Conservation (phyloP, 768 basidiomycete genomes). For the Phlebiopsis flavidoalba region DNA sequence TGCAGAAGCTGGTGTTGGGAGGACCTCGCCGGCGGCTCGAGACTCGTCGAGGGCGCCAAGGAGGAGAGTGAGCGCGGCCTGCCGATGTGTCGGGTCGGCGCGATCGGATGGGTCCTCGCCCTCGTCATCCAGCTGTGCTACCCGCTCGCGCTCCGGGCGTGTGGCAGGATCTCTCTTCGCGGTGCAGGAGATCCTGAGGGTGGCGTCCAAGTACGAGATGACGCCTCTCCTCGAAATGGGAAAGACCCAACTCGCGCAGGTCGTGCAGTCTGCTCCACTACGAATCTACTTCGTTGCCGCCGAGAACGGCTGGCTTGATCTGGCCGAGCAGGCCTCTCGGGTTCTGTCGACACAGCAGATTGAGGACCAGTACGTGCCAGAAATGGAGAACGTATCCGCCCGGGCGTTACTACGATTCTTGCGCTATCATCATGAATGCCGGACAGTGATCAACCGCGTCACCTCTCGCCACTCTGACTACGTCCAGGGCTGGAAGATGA, state of each 20-base stretch:
- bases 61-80: neutral
- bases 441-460: neutral
- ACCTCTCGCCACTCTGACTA: neutral
- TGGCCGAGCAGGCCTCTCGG: neutral
- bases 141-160: slow-evolving; percentile 1
- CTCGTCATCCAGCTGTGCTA: slow-evolving; percentile 5
- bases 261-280: neutral
- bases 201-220: neutral
- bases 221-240: neutral
- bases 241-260: neutral
- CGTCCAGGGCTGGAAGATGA: neutral
- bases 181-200: neutral
- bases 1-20: neutral
- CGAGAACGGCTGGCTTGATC: slow-evolving; percentile 1
- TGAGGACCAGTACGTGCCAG: slow-evolving; percentile 5
- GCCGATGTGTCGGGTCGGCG: slow-evolving; percentile 4
- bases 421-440: slow-evolving; percentile 2
- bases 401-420: slow-evolving; percentile 5
- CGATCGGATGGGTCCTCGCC: neutral
- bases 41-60: neutral
- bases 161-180: neutral
- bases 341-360: neutral
- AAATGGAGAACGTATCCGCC: slow-evolving; percentile 10
- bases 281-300: slow-evolving; percentile 7
- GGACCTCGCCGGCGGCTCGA: neutral